Percentiles rank a stretch among this genome's conserved stretches.
Evolutionary conservation across 495 filamentous ascomycete species (phyloP).

Genomic region (Baudoinia panamericana): DNA sequence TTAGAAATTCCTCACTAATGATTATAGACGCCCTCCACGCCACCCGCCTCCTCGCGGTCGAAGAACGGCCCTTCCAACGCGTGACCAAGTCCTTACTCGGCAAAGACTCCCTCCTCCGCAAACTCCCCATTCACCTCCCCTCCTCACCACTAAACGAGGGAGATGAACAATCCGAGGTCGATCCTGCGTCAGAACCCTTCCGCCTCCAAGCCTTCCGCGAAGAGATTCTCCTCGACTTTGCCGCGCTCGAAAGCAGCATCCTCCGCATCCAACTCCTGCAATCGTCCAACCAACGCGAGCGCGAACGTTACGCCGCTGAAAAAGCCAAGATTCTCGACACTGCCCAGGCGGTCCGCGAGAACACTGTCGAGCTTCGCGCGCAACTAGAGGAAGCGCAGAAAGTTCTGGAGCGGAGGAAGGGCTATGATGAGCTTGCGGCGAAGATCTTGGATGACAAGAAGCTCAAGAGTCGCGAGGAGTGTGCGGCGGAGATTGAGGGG

Average conservation of each 20-base stretch:
- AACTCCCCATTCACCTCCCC: constrained; percentile 43
- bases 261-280: constrained; percentile 77
- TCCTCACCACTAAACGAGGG: constrained; percentile 60
- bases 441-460: constrained; percentile 73
- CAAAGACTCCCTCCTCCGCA: constrained; percentile 43
- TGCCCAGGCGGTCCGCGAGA: constrained; percentile 64
- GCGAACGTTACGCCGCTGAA: constrained; percentile 71
- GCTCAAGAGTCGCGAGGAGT: constrained; percentile 71
- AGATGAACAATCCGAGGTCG: constrained; percentile 27
- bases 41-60: constrained; percentile 74
- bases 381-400: constrained; percentile 66
- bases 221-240: constrained; percentile 80
- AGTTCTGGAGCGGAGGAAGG: constrained; percentile 63
- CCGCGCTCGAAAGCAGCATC: constrained; percentile 75
- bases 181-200: constrained; percentile 39
- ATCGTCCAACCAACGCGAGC: constrained; percentile 70
- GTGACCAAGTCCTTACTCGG: constrained; percentile 66
- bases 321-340: constrained; percentile 61
- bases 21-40: constrained; percentile 70
- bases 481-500: constrained; percentile 61
- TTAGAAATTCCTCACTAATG: background rate
- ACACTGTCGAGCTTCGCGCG: constrained; percentile 53
- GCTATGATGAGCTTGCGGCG: constrained; percentile 74
- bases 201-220: constrained; percentile 41
- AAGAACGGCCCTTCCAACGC: constrained; percentile 86